Conservation (phyloP, 805 yeast species). For the Lipomyces sp. region DNA sequence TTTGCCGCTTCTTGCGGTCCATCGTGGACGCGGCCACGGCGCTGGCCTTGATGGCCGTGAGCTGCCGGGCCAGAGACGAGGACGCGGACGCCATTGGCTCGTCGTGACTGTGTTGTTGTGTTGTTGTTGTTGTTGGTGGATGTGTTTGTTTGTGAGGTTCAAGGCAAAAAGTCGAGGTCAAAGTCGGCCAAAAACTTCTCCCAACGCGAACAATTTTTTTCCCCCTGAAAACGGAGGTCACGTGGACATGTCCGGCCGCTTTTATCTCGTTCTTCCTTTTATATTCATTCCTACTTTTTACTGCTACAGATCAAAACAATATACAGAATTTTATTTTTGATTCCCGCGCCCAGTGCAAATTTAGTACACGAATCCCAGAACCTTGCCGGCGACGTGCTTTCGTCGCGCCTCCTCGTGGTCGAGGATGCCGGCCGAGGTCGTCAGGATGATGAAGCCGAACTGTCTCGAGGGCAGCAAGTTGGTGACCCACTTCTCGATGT, state of each 20-base stretch:
- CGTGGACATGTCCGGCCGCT: neutral
- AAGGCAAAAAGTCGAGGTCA: neutral
- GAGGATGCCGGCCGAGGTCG: slow-evolving; percentile 99
- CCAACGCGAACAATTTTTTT: slow-evolving; percentile 3
- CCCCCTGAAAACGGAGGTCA: slow-evolving; percentile 10
- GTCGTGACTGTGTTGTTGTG: too few relatives aligned
- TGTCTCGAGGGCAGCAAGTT: slow-evolving; percentile 99
- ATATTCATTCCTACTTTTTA: slow-evolving; percentile 5
- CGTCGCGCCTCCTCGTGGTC: slow-evolving; percentile 99
- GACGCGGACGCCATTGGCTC: too few relatives aligned
- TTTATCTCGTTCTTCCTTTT: slow-evolving; percentile 1
- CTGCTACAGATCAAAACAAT: slow-evolving; percentile 8
- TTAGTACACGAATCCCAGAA: slow-evolving; percentile 95
- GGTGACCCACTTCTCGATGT: slow-evolving; percentile 97
- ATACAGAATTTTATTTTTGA: neutral
- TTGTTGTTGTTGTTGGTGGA: too few relatives aligned
- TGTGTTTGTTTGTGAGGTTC: too few relatives aligned
- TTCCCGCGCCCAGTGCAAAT: neutral
- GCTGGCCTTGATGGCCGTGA: slow-evolving; percentile 53
- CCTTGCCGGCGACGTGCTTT: slow-evolving; percentile 99
- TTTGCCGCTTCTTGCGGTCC: slow-evolving; percentile 74
- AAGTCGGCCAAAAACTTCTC: too few relatives aligned
- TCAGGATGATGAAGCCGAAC: slow-evolving; percentile 95
- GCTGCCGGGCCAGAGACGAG: slow-evolving; percentile 75
- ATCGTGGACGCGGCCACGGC: slow-evolving; percentile 18